Percentiles rank a stretch among this genome's conserved stretches.
phyloP scores from a whole-genome alignment of 192 early-diverging fungal genomes.

The Spizellomyces punctatus region DNA sequence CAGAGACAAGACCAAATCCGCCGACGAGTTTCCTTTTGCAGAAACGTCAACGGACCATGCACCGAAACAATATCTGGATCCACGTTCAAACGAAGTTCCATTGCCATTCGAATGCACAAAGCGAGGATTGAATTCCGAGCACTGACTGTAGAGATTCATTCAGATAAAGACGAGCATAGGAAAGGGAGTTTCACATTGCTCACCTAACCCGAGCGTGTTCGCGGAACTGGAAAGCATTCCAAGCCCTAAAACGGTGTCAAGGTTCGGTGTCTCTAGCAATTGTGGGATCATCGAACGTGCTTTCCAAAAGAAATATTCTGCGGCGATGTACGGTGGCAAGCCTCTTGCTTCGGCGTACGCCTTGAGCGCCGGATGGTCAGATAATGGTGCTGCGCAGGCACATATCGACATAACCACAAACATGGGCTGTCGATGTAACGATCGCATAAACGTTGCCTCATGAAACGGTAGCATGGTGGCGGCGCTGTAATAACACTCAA shows the following conservation, averaged over 20 bases:
- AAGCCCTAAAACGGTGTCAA: slow-evolving; percentile 22
- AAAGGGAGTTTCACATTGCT: no score
- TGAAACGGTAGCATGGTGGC: slow-evolving; percentile 17
- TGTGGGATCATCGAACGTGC: slow-evolving; percentile 15
- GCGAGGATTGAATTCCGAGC: background rate
- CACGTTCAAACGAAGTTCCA: slow-evolving; percentile 32
- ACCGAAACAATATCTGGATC: slow-evolving; percentile 43
- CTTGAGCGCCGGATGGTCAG: slow-evolving; percentile 14
- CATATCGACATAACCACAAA: slow-evolving; percentile 17
- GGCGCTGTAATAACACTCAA: background rate
- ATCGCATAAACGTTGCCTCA: slow-evolving; percentile 4
- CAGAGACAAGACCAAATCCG: slow-evolving; percentile 46
- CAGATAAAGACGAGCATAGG: no score
- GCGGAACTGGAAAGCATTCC: background rate
- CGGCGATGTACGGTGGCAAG: slow-evolving; percentile 14
- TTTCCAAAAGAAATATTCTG: background rate
- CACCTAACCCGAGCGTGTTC: no score
- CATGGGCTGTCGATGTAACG: slow-evolving; percentile 14
- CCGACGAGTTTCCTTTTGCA: slow-evolving; percentile 43
- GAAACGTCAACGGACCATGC: slow-evolving; percentile 27
- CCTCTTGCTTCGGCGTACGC: background rate
- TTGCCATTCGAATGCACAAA: slow-evolving; percentile 36
- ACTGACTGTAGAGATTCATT: no score
- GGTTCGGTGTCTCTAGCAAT: background rate
- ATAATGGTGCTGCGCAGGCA: slow-evolving; percentile 14